A percentile compares a stretch with the other conserved stretches of the same genome.
Conservation (phyloP, 2,329 filamentous ascomycete genomes). For the Cercospora canescens region DNA sequence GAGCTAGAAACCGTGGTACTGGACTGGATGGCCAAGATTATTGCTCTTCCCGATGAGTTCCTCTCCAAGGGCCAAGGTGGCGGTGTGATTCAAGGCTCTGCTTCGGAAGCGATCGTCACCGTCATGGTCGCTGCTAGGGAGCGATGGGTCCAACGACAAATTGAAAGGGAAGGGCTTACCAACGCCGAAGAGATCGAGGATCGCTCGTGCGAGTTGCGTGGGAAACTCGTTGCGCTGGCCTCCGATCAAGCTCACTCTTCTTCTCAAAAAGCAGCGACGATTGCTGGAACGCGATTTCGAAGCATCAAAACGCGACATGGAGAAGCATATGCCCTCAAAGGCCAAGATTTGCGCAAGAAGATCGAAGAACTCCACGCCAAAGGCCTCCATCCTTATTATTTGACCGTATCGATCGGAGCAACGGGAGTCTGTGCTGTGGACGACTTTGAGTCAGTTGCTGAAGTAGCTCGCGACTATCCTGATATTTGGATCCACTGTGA, state of each 20-base stretch:
- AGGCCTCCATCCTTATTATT: conserved; percentile 80
- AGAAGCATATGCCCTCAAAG: conserved; percentile 71
- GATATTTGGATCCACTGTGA: conserved; percentile 90
- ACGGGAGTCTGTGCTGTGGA: conserved; percentile 88
- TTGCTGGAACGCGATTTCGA: conserved; percentile 80
- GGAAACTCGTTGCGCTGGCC: conserved; percentile 75
- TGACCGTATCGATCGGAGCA: conserved; percentile 81
- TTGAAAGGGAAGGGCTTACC: conserved; percentile 49
- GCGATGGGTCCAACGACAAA: conserved; percentile 66
- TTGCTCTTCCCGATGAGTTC: conserved; percentile 73
- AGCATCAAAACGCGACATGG: conserved; percentile 63
- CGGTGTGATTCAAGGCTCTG: conserved; percentile 91
- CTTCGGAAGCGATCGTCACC: conserved; percentile 83
- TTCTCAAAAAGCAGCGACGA: conserved; percentile 82
- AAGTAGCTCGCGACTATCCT: conserved; percentile 54
- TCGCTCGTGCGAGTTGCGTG: conserved; percentile 64
- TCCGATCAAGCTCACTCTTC: conserved; percentile 79
- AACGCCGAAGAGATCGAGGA: conserved; percentile 64
- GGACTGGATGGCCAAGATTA: conserved; percentile 82
- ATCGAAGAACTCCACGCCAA: conserved; percentile 66
- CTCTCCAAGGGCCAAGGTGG: conserved; percentile 75
- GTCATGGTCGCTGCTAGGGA: conserved; percentile 86
- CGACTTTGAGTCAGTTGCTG: conserved; percentile 70
- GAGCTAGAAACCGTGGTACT: conserved; percentile 91
- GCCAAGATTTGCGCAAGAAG: conserved; percentile 58